Percentiles rank a stretch among this genome's conserved stretches.
phyloP scores from a whole-genome alignment of 1,284 basidiomycete species.

The Apiotrichum gracile region DNA sequence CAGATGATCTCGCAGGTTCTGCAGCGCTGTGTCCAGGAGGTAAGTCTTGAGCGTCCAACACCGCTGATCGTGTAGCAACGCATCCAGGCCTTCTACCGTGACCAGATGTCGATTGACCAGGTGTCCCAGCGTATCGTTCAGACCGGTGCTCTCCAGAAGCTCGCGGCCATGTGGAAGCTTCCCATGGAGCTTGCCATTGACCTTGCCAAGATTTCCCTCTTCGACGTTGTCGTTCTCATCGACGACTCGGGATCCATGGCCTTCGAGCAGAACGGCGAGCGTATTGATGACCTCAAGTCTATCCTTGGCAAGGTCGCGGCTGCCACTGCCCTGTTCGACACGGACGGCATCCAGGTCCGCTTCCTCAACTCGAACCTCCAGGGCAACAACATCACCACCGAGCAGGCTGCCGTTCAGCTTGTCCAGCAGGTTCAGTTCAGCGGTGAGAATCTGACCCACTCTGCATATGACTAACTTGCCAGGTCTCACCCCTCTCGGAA shows the following conservation, averaged over 20 bases:
- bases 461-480: constrained; percentile 31
- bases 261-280: constrained; percentile 45
- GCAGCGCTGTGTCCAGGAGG: constrained; percentile 46
- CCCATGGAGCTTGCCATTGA: constrained; percentile 47
- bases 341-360: constrained; percentile 49
- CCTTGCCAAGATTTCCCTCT: constrained; percentile 45
- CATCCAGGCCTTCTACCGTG: constrained; percentile 49
- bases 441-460: constrained; percentile 22
- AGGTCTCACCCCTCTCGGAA: constrained; percentile 47
- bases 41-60: constrained; percentile 29
- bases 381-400: constrained; percentile 48
- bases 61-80: constrained; percentile 37
- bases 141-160: constrained; percentile 43
- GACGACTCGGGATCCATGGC: constrained; percentile 49
- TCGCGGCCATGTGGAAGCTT: constrained; percentile 47
- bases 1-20: constrained; percentile 15
- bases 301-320: constrained; percentile 46
- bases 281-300: constrained; percentile 49
- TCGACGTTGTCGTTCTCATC: constrained; percentile 43
- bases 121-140: constrained; percentile 47
- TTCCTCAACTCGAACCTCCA: constrained; percentile 50
- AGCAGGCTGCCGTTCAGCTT: constrained; percentile 37
- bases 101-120: constrained; percentile 43
- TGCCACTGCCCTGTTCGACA: constrained; percentile 48
- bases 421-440: constrained; percentile 31